Base-by-base conservation (phyloP, 2,329 filamentous ascomycete genomes). In the Penicillium sp. region DNA sequence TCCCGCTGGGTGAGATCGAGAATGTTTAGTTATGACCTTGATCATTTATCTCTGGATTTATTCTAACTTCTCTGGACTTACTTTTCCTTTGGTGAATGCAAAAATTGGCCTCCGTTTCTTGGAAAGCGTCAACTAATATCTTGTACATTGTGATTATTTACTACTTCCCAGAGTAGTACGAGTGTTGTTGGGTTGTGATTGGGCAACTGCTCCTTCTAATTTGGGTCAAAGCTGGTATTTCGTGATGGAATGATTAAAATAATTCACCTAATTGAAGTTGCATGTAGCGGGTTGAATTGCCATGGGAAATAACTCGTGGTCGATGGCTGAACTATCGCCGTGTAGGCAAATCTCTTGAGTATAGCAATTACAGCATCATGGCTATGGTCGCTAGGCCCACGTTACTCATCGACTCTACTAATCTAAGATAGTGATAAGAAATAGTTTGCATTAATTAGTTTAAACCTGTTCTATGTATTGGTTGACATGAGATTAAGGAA, bases 1-100 rank as follows among this genome's bases (percentile, higher is more conserved):
- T 81, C 24, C 80, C 80, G 2, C 69, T 81, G 17, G 80, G 80
- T 0, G 76, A 78, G 61, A 70, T 79, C 28, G n/a, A n/a, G 5
- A 51, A 30, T 4, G 28, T 51, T 30, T 51, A 51, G n/a, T 19
- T 33, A 26, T 26, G 26, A 26, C n/a, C n/a, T n/a, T n/a, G n/a
- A n/a, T n/a, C n/a, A n/a, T n/a, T n/a, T n/a, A 15, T 17, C 15
- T 7, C 3, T 17, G 1, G 1, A 42, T 42, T n/a, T 40, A 9
- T 17, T 38, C 12, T 28, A 7, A 28, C 6, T 28, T 28, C 3
- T 28, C 28, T 28, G 28, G 7, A 28, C n/a, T 5, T 28, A 28
- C 1, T 6, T 4, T 28, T 28, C 28, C 28, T 28, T 28, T 28
- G 28, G 28, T 7, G 28, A 28, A 28, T 28, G 6, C 9, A 12